Base-by-base conservation (phyloP, 2,329 filamentous ascomycete genomes). In the Botryotinia convoluta region DNA sequence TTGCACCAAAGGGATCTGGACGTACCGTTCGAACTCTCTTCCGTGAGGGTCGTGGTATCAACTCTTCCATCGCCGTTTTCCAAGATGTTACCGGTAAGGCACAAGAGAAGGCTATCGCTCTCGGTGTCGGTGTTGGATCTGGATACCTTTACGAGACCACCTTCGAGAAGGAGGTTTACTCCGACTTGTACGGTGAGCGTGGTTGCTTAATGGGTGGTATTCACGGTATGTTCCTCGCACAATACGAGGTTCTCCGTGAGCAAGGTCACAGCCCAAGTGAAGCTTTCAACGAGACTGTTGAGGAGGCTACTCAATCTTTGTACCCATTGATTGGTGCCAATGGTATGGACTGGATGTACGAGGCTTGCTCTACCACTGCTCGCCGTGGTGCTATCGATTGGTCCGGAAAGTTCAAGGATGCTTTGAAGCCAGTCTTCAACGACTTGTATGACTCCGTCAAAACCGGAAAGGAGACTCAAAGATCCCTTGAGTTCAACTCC, bases 301-400 rank as follows among this genome's bases (percentile, higher is more conserved):
- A 99, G 90, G 96, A 99, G 90, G 96, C 96, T 78, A 99, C 96
- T 71, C 96, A 99, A 90, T 94, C 90, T 79, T 89, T 99, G 82
- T 99, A 99, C 90, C 96, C 96, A 77, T 89, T 99, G 83, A 99
- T 99, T 82, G 96, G 95, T 83, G 90, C 90, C 86, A 93, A 98
- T 87, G 96, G 96, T 83, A 98, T 99, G 96, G 96, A 99, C 89
- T 99, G 97, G 94, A 99, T 99, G 96, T 99, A 97, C 88, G 95
- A 95, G 84, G 96, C 96, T 79, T 99, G 96, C 93, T 98, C 95
- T 77, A 99, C 96, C 83, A 99, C 96, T 74, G 96, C 96, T 82
- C 94, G 96, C 83, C 95, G 96, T 83, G 96, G 96, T 86, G 96
- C 96, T 86, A 97, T 99, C 83, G 96, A 99, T 90, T 99, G 96